These are phyloP conservation scores for Aspergillus eucalypticola DNA, from an alignment of 2,329 filamentous ascomycete species.

Conservation along the genomic window DNA sequence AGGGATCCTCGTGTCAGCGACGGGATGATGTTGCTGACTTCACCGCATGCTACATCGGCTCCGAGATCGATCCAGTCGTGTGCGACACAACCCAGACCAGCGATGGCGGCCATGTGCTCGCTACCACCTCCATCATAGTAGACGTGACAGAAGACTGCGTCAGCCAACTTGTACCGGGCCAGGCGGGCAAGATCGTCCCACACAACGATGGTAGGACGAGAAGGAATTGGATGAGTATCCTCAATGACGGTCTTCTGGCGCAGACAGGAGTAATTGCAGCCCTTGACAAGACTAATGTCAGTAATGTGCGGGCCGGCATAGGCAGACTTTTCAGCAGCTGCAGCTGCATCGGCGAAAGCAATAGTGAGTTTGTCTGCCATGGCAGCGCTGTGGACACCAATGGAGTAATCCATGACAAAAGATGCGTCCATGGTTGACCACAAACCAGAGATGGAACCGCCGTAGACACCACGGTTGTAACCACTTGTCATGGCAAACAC, in stretches of 20 bases:
- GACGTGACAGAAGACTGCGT: background rate
- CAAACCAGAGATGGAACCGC: background rate
- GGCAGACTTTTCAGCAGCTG: background rate
- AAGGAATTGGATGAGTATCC: background rate
- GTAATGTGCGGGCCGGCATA: background rate
- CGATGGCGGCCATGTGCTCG: background rate
- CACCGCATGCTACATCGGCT: background rate
- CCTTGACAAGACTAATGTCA: background rate
- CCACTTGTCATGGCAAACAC: background rate
- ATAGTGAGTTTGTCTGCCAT: background rate
- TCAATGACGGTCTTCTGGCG: background rate
- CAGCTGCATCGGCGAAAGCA: background rate
- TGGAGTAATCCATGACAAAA: background rate
- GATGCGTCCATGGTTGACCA: background rate
- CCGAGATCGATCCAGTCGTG: constrained; percentile 2
- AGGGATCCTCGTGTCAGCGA: background rate
- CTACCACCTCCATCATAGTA: background rate
- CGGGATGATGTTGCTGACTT: background rate
- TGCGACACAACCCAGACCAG: background rate
- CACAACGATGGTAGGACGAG: background rate
- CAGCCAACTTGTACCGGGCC: constrained; percentile 1
- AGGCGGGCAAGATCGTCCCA: background rate
- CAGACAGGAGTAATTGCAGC: background rate
- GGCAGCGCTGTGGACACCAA: background rate
- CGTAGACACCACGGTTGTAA: constrained; percentile 1